Base-by-base conservation (phyloP, 108 stramenopile species). In the Chaetoceros muelleri region DNA sequence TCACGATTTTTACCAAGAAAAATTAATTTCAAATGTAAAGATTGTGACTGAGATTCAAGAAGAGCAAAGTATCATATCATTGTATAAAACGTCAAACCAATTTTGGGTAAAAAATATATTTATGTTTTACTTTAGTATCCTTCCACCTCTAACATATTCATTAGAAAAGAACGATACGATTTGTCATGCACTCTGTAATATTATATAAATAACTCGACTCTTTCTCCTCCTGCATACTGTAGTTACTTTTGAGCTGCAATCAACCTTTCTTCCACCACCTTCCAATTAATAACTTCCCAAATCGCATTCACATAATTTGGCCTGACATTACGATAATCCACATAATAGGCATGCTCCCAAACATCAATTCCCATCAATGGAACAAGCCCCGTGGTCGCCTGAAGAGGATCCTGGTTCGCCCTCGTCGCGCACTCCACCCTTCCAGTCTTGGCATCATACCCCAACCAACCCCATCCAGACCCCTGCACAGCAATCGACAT, bases 401-500 rank as follows among this genome's bases (percentile, higher is more conserved):
- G 78, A 46, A 98, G 81, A 21, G 98, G 98, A 78, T 99, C 96
- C 75, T 99, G 94, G 63, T 96, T 97, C 40, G 93, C 66, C 63
- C 89, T 83, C 26, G 95, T 91, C 24, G 87, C 80, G 61, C 90
- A 63, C 62, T 86, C 87, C 44, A 98, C 64, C 50, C 62, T 62
- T 54, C 77, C 70, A 48, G 75, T 85, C 64, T 70, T 73, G 25
- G 76, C 53, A 70, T 98, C 80, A 60, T 81, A 95, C 5, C 91
- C 98, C 28, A 99, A 82, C 98, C 98, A 99, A 47, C 96, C 96
- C 98, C 98, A 99, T 70, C 98, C 98, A 50, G 82, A 85, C 48
- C 98, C 98, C 71, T 98, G 97, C 48, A 99, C 85, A 34, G 81
- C 97, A 63, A 97, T 76, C 18, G 90, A 81, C 53, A 66, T 58